Conservation (phyloP, 1,284 basidiomycete species). For the Ustilago cynodontis region DNA sequence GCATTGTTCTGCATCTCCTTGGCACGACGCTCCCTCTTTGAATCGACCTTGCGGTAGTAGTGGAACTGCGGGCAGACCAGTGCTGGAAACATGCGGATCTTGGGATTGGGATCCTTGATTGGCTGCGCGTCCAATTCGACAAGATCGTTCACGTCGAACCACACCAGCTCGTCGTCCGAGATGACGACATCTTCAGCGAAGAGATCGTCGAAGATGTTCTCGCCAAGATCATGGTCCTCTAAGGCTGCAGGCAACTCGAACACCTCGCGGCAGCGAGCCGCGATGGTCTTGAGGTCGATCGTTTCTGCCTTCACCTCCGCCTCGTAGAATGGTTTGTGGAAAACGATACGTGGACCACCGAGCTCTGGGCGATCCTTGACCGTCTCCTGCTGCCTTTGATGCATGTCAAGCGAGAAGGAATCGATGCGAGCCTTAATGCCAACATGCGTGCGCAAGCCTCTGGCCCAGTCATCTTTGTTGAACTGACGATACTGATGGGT, state of each 20-base stretch:
- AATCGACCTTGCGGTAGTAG: slow-evolving; percentile 75
- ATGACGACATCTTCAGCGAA: slow-evolving; percentile 42
- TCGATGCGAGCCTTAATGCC: slow-evolving; percentile 86
- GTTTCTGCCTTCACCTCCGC: slow-evolving; percentile 85
- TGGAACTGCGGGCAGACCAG: slow-evolving; percentile 85
- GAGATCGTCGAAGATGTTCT: slow-evolving; percentile 54
- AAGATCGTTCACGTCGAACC: slow-evolving; percentile 87
- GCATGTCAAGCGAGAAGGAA: slow-evolving; percentile 87
- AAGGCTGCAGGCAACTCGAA: slow-evolving; percentile 43
- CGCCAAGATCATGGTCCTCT: slow-evolving; percentile 60
- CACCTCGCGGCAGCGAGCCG: slow-evolving; percentile 77
- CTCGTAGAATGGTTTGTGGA: slow-evolving; percentile 91
- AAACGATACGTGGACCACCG: slow-evolving; percentile 71
- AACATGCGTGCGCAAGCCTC: slow-evolving; percentile 82
- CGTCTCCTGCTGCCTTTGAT: slow-evolving; percentile 88
- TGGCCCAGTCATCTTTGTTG: slow-evolving; percentile 79
- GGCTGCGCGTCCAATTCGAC: slow-evolving; percentile 79
- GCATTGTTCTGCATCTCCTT: slow-evolving; percentile 35
- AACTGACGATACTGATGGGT: slow-evolving; percentile 90
- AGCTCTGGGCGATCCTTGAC: slow-evolving; percentile 70
- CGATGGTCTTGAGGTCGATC: slow-evolving; percentile 82
- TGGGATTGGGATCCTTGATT: slow-evolving; percentile 68
- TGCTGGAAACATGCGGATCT: slow-evolving; percentile 79
- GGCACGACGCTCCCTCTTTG: slow-evolving; percentile 72
- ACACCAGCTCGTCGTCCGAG: slow-evolving; percentile 70